Conservation (phyloP, 306 rosid genomes). For the Medicago truncatula region DNA sequence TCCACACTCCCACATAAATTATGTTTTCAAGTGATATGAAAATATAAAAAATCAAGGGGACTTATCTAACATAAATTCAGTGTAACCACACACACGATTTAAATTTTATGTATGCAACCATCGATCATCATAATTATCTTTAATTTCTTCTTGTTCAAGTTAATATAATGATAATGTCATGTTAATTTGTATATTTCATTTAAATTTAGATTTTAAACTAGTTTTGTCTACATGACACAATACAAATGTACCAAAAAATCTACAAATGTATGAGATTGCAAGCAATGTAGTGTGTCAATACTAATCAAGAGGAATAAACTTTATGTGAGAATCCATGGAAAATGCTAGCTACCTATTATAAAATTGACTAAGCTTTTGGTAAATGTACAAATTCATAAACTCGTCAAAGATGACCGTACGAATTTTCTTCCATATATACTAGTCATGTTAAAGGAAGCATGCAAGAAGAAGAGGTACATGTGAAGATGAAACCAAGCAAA, state of each 20-base stretch:
- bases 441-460: conserved; percentile 39
- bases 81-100: too few relatives aligned
- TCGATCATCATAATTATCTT: too few relatives aligned
- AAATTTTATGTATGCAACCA: too few relatives aligned
- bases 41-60: background rate
- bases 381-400: conserved; percentile 20
- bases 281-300: background rate
- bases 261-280: background rate
- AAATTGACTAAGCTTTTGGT: conserved; percentile 36
- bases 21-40: background rate
- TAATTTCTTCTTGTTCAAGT: too few relatives aligned
- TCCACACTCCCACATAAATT: background rate
- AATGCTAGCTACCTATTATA: background rate
- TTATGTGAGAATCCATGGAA: background rate
- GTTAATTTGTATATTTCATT: too few relatives aligned
- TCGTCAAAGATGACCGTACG: conserved; percentile 40
- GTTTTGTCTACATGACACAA: too few relatives aligned
- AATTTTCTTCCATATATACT: conserved; percentile 22
- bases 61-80: too few relatives aligned
- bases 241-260: too few relatives aligned
- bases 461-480: conserved; percentile 16
- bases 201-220: too few relatives aligned
- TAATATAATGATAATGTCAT: too few relatives aligned
- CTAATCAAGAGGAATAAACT: conserved; percentile 25
- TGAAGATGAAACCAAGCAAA: background rate